Conservation (phyloP, 2,329 filamentous ascomycete species). For the Allantophomopsis cytisporea region DNA sequence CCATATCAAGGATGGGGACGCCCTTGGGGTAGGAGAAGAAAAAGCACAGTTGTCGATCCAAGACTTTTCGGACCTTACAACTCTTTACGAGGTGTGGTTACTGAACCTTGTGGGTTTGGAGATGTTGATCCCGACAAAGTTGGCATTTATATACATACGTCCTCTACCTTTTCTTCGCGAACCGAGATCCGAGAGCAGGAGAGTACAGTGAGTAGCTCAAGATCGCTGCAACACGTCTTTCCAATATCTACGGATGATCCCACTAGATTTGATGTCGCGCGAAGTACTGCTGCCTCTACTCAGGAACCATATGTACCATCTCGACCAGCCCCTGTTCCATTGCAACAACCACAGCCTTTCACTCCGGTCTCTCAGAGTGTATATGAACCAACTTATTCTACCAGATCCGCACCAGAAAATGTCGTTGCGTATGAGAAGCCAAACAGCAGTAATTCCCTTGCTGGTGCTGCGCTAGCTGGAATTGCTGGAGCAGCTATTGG, state of each 20-base stretch:
- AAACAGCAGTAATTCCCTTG: conserved; percentile 22
- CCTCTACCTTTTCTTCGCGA: neutral
- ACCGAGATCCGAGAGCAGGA: conserved; percentile 4
- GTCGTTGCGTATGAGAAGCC: conserved; percentile 9
- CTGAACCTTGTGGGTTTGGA: conserved; percentile 40
- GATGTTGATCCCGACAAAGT: conserved; percentile 17
- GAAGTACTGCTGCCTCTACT: conserved; percentile 29
- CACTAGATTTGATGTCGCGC: conserved; percentile 41
- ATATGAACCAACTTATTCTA: conserved; percentile 35
- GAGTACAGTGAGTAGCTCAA: conserved; percentile 23
- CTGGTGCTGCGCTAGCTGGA: conserved; percentile 31
- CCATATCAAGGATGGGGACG: no score
- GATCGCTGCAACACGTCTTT: conserved; percentile 48
- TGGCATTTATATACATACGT: conserved; percentile 2
- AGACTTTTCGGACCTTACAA: conserved; percentile 45
- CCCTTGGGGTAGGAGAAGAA: conserved; percentile 12
- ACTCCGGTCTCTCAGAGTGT: conserved; percentile 57
- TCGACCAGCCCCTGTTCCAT: conserved; percentile 46
- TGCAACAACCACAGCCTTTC: conserved; percentile 80
- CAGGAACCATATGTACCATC: conserved; percentile 25
- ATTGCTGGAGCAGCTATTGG: conserved; percentile 34
- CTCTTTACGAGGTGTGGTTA: conserved; percentile 42
- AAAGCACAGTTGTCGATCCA: conserved; percentile 41
- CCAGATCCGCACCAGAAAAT: conserved; percentile 9
- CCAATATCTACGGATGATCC: conserved; percentile 55